These are phyloP conservation scores for Ogataea henricii DNA, from an alignment of 805 yeast species.

Conservation along the genomic window DNA sequence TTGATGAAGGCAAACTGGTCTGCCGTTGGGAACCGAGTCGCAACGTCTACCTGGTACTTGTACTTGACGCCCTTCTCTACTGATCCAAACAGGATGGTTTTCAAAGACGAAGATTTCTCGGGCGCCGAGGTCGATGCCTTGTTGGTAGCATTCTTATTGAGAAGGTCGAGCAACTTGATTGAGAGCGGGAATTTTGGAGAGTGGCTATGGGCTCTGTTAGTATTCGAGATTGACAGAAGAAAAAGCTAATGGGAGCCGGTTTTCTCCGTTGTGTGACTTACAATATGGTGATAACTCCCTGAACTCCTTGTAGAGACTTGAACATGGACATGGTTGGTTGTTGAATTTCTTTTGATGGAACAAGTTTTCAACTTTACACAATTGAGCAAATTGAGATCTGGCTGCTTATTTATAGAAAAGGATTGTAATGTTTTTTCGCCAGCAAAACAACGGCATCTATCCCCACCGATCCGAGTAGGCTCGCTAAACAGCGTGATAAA, in stretches of 20 bases:
- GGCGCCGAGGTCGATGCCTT: conserved; percentile 7
- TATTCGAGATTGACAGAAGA: not conserved
- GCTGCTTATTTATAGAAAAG: not conserved
- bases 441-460: not conserved
- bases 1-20: conserved; percentile 37
- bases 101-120: conserved; percentile 7
- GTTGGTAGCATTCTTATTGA: conserved; percentile 11
- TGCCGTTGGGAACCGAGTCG: conserved; percentile 28
- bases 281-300: conserved; percentile 50
- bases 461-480: conserved; percentile 7
- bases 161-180: conserved; percentile 5
- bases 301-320: conserved; percentile 45
- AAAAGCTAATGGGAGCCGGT: not conserved
- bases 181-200: conserved; percentile 29
- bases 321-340: conserved; percentile 46
- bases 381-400: not conserved
- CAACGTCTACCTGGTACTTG: conserved; percentile 29
- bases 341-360: not conserved
- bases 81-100: conserved; percentile 17
- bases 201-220: conserved; percentile 27
- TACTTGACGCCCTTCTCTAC: conserved; percentile 18
- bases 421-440: not conserved
- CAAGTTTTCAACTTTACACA: not conserved
- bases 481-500: not conserved
- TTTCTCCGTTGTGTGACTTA: conserved; percentile 17